Base-by-base conservation (phyloP, 768 basidiomycete species). In the Tricholoma hemisulphureum region DNA sequence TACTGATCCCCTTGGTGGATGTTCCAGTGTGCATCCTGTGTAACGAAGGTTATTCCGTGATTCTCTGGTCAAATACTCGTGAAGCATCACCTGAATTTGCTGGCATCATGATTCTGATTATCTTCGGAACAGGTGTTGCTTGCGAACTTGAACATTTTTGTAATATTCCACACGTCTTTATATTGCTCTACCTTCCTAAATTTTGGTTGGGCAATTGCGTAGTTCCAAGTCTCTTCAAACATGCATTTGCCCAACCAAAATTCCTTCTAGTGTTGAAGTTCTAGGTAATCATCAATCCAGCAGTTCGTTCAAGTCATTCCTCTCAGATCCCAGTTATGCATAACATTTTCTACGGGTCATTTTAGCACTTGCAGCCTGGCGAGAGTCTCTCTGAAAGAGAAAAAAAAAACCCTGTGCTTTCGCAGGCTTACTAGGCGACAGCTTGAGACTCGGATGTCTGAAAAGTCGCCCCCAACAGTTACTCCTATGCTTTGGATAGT, bases 311-410 rank as follows among this genome's bases (percentile, higher is more conserved):
- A 21, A 55, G 34, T 20, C 51, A 46, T 54, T 11, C 26, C 39
- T 34, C 9, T 37, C 21, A 34, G 23, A 50, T 53, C 14, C 34
- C 48, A 50, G 50, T n/a, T 31, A 14, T 18, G 18, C 60, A 53
- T n/a, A 24, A 54, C 49, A 60, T 20, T 4, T 43, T 58, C n/a
- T 46, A 8, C 31, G 83, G 82, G 77, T 88, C 24, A 89, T 88
- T 13, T 70, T 89, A 51, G 78, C 82, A 18, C 63, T 88, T 26
- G 85, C 84, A 7, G 75, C 81, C n/a, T 81, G 83, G 70, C 84
- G 88, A 57, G 76, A 75, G 56, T 89, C 89, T 69, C 86, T 87
- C 1, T 85, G 85, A 83, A 79, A 77, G 61, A 89, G 89, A 65
- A 88, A 87, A 77, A 61, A 89, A 89, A 65, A 88, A 87, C 0